These are phyloP conservation scores for Rosa chinensis DNA, from an alignment of 306 rosid genomes.

Conservation along the genomic window DNA sequence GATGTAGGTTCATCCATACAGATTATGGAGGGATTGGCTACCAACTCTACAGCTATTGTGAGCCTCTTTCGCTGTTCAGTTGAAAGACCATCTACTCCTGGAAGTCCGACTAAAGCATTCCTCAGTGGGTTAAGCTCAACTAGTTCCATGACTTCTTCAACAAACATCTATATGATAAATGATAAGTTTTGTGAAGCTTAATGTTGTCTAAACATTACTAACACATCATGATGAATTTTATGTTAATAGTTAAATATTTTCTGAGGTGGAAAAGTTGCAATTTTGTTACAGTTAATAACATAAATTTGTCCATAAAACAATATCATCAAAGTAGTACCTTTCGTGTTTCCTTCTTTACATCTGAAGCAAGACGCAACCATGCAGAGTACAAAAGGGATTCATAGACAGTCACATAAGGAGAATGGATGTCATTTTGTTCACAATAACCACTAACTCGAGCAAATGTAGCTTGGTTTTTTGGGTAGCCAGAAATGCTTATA, in stretches of 20 bases:
- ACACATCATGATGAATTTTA: neutral
- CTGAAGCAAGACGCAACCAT: slow-evolving; percentile 43
- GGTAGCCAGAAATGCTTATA: slow-evolving; percentile 45
- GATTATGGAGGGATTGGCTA: slow-evolving; percentile 48
- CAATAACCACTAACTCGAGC: slow-evolving; percentile 51
- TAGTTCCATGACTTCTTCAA: slow-evolving; percentile 49
- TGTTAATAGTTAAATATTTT: neutral
- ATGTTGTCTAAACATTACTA: neutral
- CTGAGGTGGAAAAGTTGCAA: neutral
- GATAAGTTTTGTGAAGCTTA: neutral
- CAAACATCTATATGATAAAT: slow-evolving; percentile 35
- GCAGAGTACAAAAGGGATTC: slow-evolving; percentile 52
- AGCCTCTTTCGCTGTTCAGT: slow-evolving; percentile 49
- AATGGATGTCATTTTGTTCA: slow-evolving; percentile 53
- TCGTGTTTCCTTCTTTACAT: slow-evolving; percentile 29
- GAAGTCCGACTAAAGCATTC: slow-evolving; percentile 45
- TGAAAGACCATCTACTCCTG: slow-evolving; percentile 48
- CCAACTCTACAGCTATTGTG: slow-evolving; percentile 49
- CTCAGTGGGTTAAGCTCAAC: slow-evolving; percentile 39
- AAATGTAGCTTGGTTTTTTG: slow-evolving; percentile 47
- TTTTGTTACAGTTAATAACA: neutral
- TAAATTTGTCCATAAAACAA: neutral
- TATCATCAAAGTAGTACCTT: slow-evolving; percentile 20
- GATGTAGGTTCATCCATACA: slow-evolving; percentile 53
- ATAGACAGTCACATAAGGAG: slow-evolving; percentile 42